A percentile compares a stretch with the other conserved stretches of the same genome.
Conservation (phyloP, 2,329 filamentous ascomycete species). For the Botrytis byssoidea region DNA sequence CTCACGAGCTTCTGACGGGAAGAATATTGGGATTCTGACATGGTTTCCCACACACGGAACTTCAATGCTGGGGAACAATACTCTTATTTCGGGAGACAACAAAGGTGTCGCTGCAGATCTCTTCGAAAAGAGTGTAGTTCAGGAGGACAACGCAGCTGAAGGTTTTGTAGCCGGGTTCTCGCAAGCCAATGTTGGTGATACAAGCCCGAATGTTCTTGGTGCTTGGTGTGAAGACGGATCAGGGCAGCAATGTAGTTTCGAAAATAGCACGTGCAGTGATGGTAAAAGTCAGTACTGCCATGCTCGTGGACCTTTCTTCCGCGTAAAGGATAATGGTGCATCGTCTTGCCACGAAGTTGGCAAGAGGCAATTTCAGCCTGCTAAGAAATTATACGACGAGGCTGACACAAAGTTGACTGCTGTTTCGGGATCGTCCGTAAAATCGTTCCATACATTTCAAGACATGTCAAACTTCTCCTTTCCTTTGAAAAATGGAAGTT, state of each 20-base stretch:
- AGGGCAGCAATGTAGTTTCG: constrained; percentile 66
- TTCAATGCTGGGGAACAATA: constrained; percentile 88
- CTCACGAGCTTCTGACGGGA: constrained; percentile 68
- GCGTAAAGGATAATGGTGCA: constrained; percentile 66
- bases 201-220: constrained; percentile 81
- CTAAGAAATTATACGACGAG: constrained; percentile 58
- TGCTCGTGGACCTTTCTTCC: constrained; percentile 69
- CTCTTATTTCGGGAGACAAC: constrained; percentile 88
- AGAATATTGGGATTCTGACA: constrained; percentile 76
- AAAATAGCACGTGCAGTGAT: constrained; percentile 79
- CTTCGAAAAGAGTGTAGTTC: constrained; percentile 68
- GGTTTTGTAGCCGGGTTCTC: constrained; percentile 89
- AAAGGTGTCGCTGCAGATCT: constrained; percentile 89
- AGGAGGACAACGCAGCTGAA: constrained; percentile 54
- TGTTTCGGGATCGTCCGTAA: constrained; percentile 64
- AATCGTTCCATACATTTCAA: constrained; percentile 81
- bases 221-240: constrained; percentile 88
- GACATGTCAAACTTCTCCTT: constrained; percentile 79
- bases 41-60: constrained; percentile 95
- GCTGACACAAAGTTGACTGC: constrained; percentile 46
- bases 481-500: constrained; percentile 67
- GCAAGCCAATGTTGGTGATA: constrained; percentile 88
- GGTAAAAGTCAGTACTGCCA: constrained; percentile 70
- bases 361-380: constrained; percentile 65
- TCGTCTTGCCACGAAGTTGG: constrained; percentile 76